Conservation (phyloP, 345 rosid species). For the Clarkia xantiana region DNA sequence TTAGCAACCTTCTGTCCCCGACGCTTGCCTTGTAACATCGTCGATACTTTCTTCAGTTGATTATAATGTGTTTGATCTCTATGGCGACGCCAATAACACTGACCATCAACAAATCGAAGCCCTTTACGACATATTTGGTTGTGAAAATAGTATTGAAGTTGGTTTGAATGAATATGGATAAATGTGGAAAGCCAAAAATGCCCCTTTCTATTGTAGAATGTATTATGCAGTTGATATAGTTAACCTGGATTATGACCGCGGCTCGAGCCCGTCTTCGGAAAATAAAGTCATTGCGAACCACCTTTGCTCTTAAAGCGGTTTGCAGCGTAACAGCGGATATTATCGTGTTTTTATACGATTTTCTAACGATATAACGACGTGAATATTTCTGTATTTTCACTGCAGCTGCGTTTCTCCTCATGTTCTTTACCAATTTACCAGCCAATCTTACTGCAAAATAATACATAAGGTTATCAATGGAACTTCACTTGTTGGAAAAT, state of each 20-base stretch:
- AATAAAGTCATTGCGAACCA: conserved; percentile 30
- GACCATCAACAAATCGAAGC: neutral
- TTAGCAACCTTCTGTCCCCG: conserved; percentile 3
- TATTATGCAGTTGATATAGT: neutral
- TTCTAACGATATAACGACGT: conserved; percentile 47
- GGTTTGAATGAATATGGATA: no score
- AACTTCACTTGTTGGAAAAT: neutral
- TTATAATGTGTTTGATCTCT: conserved; percentile 8
- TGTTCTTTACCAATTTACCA: conserved; percentile 17
- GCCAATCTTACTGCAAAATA: conserved; percentile 37
- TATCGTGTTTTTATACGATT: conserved; percentile 22
- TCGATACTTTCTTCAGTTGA: conserved; percentile 9
- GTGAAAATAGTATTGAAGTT: no score
- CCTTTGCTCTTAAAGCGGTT: conserved; percentile 39
- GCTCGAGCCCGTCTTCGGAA: conserved; percentile 23
- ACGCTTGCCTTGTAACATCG: neutral
- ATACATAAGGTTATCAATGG: neutral
- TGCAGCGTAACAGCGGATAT: conserved; percentile 50
- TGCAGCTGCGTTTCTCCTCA: conserved; percentile 49
- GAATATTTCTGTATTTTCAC: conserved; percentile 54
- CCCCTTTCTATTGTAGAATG: no score
- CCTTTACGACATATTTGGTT: no score
- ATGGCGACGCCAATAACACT: conserved; percentile 13
- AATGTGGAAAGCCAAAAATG: no score
- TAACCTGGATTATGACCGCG: conserved; percentile 50